Evolutionary conservation across 2,329 filamentous ascomycete genomes (phyloP).

Genomic region (Phialophora macrospora): DNA sequence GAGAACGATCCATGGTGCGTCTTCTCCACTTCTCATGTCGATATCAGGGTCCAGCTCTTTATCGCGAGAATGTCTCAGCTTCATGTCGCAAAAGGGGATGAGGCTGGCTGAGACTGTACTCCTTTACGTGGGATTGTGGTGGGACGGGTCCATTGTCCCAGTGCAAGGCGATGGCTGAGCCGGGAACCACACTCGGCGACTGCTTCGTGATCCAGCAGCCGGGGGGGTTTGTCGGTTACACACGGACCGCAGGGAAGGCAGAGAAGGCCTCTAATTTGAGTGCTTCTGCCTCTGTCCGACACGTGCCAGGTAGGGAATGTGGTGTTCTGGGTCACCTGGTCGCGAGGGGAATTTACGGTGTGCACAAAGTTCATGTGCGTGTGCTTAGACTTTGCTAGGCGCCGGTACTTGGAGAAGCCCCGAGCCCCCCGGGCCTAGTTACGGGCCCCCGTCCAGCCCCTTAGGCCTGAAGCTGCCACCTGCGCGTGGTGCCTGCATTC

Average conservation of each 20-base stretch:
- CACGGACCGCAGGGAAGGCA: constrained; percentile 10
- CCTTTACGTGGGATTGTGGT: background rate
- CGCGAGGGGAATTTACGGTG: background rate
- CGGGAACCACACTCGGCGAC: background rate
- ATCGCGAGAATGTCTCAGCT: constrained; percentile 4
- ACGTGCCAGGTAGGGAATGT: background rate
- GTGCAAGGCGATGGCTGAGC: constrained; percentile 4
- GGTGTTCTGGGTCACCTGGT: background rate
- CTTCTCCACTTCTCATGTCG: background rate
- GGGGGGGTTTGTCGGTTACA: constrained; percentile 17
- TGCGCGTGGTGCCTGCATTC: background rate
- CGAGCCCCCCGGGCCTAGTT: background rate
- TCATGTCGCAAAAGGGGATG: background rate
- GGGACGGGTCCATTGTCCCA: background rate
- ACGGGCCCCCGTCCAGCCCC: background rate
- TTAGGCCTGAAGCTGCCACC: background rate
- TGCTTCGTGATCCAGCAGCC: constrained; percentile 1
- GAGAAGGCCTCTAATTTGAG: background rate
- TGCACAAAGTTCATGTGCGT: constrained; percentile 10
- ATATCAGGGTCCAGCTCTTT: background rate
- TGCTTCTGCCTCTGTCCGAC: background rate
- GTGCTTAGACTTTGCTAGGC: constrained; percentile 14
- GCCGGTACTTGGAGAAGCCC: background rate
- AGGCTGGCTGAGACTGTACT: constrained; percentile 8
- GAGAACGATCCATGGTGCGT: background rate